phyloP scores from a whole-genome alignment of 768 basidiomycete species.

The Suillus decipiens region DNA sequence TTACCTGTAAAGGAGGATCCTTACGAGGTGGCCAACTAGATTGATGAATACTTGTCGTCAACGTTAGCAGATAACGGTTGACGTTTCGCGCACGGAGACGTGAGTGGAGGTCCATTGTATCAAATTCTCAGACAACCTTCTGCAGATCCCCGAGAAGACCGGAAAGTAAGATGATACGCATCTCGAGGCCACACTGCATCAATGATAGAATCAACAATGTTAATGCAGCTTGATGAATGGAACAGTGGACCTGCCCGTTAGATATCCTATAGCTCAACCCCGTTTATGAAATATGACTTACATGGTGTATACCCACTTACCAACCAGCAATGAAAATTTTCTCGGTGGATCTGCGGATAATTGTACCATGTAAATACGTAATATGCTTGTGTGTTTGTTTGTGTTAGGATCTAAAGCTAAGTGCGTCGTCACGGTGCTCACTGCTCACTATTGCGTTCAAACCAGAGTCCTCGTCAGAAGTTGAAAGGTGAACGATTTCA shows the following conservation, averaged over 20 bases:
- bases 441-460: neutral
- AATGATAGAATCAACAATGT: neutral
- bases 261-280: neutral
- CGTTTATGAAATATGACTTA: neutral
- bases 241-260: neutral
- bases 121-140: constrained; percentile 1
- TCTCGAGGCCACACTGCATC: neutral
- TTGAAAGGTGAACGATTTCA: constrained; percentile 99
- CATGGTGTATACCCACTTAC: neutral
- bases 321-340: neutral
- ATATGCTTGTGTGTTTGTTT: neutral
- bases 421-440: too few species aligned
- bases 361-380: too few species aligned
- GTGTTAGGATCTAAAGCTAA: constrained; percentile 4
- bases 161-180: neutral
- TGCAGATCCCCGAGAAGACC: constrained; percentile 2
- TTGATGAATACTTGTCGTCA: neutral
- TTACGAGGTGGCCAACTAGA: neutral
- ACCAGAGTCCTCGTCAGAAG: constrained; percentile 58
- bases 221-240: neutral
- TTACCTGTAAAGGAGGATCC: constrained; percentile 2
- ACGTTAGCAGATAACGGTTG: neutral
- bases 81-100: neutral
- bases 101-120: neutral
- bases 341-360: neutral